Percentiles rank a stretch among this genome's conserved stretches.
These are phyloP conservation scores for Shiraia sp. DNA, from an alignment of 2,329 filamentous ascomycete genomes.

Conservation along the genomic window DNA sequence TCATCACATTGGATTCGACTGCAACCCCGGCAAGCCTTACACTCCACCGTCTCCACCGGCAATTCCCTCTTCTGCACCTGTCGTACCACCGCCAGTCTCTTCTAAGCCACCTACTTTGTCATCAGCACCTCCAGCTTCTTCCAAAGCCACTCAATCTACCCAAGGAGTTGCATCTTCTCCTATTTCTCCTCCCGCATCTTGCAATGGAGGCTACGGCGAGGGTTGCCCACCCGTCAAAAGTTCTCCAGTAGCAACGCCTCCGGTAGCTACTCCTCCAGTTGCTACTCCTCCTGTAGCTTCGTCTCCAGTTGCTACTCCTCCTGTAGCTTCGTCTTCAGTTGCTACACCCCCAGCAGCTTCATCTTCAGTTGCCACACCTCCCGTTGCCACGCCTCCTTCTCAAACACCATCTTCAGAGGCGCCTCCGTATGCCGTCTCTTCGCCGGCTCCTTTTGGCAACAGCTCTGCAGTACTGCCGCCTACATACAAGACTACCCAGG, in stretches of 20 bases:
- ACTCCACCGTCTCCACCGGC: slow-evolving; percentile 23
- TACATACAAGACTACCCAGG: slow-evolving; percentile 4
- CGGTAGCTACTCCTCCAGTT: too few relatives aligned
- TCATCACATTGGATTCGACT: slow-evolving; percentile 77
- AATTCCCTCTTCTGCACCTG: slow-evolving; percentile 12
- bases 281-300: too few relatives aligned
- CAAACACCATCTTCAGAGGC: slow-evolving; percentile 5
- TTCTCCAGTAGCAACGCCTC: too few relatives aligned
- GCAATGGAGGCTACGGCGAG: slow-evolving; percentile 1
- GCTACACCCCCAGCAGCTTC: too few relatives aligned
- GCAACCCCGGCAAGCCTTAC: slow-evolving; percentile 48
- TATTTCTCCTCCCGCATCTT: slow-evolving; percentile 1
- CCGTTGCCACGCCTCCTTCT: slow-evolving; percentile 4
- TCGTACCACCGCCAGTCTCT: slow-evolving; percentile 11
- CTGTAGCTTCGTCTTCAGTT: too few relatives aligned
- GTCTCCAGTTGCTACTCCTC: too few relatives aligned
- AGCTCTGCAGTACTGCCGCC: slow-evolving; percentile 19
- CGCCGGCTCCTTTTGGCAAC: slow-evolving; percentile 18
- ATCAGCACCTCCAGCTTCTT: slow-evolving; percentile 10
- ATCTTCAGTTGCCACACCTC: slow-evolving; percentile 11
- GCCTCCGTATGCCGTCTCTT: slow-evolving; percentile 8
- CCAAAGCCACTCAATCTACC: slow-evolving; percentile 6
- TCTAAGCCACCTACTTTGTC: slow-evolving; percentile 11
- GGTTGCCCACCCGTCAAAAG: slow-evolving; percentile 1
- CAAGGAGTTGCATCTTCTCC: slow-evolving; percentile 2